Evolutionary conservation across 106 monocot species (phyloP), one percentile per base, ranked within the genome.

Genomic region (Gastrodia elata): DNA sequence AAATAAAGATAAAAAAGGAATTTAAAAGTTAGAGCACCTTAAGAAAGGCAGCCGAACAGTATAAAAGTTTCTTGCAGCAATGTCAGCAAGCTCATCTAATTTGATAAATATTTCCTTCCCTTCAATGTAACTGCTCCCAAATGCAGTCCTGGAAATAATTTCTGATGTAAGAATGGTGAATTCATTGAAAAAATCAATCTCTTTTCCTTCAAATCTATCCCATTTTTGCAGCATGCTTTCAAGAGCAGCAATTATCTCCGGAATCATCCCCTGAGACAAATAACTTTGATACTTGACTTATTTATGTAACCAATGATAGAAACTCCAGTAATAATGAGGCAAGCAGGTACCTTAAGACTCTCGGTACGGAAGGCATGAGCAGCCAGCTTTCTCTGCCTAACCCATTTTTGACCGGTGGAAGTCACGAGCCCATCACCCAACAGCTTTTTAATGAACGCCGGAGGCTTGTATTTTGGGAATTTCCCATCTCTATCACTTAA

Each of bases 91-190:
- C 6, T 71, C n/a, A 22, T 58, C 77, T 8, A 77, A 13, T 57
- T 77, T 70, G 39, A 46, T 68, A 28, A 77, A 77, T 43, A 77
- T 77, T 1, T 39, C 40, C 49, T 70, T 77, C 42, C 77, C 57
- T 71, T 77, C 37, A 8, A 20, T n/a, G 18, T 70, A 77, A 32
- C 25, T 77, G 68, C 77, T 77, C 39, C 77, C 70, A 26, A 77
- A 77, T 18, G 77, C 70, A 39, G 70, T 70, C 32, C 70, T 77
- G 57, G 77, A 70, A 58, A 77, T 77, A 70, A 77, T 38, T 58
- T 77, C 77, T 14, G 77, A 57, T 20, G 77, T 13, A 16, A 70
- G n/a, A 11, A 71, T 48, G 4, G 8, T 24, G 32, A 77, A 77
- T 13, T 77, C 56, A 40, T 41, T 26, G 70, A 57, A 77, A 13